Evolutionary conservation across 352 stramenopile species (phyloP).

Genomic region (Peronospora tabacina): DNA sequence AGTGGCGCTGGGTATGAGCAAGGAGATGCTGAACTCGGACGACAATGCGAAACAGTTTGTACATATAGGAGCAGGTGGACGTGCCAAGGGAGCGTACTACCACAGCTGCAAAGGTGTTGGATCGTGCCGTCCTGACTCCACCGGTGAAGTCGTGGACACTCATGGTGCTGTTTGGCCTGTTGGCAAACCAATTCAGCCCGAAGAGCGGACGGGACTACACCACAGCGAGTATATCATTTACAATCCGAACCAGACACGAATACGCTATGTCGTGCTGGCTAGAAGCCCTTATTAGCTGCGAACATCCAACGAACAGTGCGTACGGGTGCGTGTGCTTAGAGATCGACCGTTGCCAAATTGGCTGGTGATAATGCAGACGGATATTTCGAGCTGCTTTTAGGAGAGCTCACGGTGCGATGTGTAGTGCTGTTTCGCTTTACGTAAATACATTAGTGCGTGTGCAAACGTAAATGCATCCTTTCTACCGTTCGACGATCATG

Average conservation of each 20-base stretch:
- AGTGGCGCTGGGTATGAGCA: constrained; percentile 63
- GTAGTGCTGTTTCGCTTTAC: constrained; percentile 15
- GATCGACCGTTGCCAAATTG: constrained; percentile 10
- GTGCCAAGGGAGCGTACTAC: constrained; percentile 31
- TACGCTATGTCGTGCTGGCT: constrained; percentile 73
- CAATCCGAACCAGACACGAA: constrained; percentile 67
- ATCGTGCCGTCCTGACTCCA: constrained; percentile 44
- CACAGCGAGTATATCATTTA: constrained; percentile 87
- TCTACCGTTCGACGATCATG: neutral
- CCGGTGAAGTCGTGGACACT: constrained; percentile 44
- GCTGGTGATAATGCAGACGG: constrained; percentile 6
- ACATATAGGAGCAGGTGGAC: constrained; percentile 33
- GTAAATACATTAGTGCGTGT: constrained; percentile 23
- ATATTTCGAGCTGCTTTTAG: constrained; percentile 7
- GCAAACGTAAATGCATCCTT: neutral
- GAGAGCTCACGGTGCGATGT: constrained; percentile 10
- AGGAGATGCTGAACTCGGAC: constrained; percentile 47
- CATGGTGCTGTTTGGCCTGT: constrained; percentile 60
- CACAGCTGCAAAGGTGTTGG: constrained; percentile 66
- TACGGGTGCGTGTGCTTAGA: constrained; percentile 23
- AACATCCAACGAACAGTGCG: constrained; percentile 10
- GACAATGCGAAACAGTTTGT: constrained; percentile 45
- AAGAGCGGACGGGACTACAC: constrained; percentile 46
- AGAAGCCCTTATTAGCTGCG: constrained; percentile 32
- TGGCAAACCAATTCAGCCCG: constrained; percentile 44